Evolutionary conservation across 1,284 basidiomycete species (phyloP).

Genomic region (Leccinum ponderosum): DNA sequence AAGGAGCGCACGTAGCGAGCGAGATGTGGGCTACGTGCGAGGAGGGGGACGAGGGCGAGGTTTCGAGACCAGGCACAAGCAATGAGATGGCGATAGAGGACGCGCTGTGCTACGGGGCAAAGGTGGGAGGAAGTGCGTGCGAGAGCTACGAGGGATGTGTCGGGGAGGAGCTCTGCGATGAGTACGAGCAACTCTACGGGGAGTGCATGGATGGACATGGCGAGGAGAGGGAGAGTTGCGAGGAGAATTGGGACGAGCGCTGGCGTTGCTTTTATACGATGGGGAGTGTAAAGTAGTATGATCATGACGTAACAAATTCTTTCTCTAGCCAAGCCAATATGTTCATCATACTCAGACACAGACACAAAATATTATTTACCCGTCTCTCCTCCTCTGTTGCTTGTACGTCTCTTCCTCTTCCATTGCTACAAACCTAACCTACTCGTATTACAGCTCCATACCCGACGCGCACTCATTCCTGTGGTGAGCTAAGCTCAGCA

Average conservation of each 20-base stretch:
- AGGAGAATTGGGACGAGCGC: background rate
- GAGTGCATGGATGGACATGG: constrained; percentile 37
- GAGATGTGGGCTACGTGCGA: constrained; percentile 52
- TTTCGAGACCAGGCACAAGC: constrained; percentile 46
- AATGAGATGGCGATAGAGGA: constrained; percentile 60
- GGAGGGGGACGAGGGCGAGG: constrained; percentile 50
- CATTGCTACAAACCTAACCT: too few relatives aligned
- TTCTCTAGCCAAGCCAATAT: background rate
- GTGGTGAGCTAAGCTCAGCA: constrained; percentile 55
- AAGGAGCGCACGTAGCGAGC: constrained; percentile 62
- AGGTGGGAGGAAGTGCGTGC: constrained; percentile 45
- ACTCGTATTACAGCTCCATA: constrained; percentile 51
- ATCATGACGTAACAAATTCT: constrained; percentile 15
- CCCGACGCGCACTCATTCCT: constrained; percentile 63
- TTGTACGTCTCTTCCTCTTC: background rate
- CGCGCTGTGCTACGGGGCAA: constrained; percentile 51
- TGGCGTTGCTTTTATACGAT: background rate
- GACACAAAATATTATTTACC: background rate
- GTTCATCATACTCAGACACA: background rate
- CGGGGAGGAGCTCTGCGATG: constrained; percentile 41
- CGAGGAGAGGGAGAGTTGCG: background rate
- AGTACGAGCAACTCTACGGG: constrained; percentile 56
- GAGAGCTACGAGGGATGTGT: constrained; percentile 45
- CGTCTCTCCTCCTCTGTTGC: background rate
- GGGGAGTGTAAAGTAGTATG: background rate